A percentile compares a stretch with the other conserved stretches of the same genome.
phyloP scores from a whole-genome alignment of 306 rosid genomes.

The Pyrus pyrifolia region DNA sequence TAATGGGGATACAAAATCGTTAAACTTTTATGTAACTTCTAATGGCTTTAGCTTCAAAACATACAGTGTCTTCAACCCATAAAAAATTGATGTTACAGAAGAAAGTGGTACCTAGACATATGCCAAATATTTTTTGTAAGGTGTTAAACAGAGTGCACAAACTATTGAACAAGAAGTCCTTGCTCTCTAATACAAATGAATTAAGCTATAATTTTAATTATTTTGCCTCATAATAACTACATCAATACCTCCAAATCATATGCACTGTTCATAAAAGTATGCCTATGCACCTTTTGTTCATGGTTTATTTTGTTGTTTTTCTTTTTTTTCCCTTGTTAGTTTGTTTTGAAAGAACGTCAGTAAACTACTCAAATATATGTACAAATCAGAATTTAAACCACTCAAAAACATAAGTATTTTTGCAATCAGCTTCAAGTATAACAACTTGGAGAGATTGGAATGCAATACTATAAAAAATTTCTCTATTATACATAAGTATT shows the following conservation, averaged over 20 bases:
- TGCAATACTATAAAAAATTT: not conserved
- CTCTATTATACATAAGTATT: no score
- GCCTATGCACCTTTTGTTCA: not conserved
- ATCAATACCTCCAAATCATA: not conserved
- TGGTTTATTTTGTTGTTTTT: not conserved
- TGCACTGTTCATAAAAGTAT: not conserved
- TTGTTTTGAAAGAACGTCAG: not conserved
- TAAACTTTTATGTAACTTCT: constrained; percentile 67
- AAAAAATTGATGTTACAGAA: constrained; percentile 73
- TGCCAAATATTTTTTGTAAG: not conserved
- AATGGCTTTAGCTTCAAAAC: constrained; percentile 87
- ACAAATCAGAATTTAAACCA: not conserved
- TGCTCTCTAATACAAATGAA: no score
- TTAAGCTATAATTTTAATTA: not conserved
- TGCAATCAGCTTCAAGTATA: not conserved
- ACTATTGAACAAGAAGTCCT: not conserved
- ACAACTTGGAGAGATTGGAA: not conserved
- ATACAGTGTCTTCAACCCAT: constrained; percentile 83
- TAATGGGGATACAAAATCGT: constrained; percentile 75
- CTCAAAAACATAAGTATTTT: not conserved
- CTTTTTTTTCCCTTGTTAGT: no score
- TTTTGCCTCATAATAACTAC: not conserved
- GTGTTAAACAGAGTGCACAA: not conserved
- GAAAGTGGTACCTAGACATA: constrained; percentile 55
- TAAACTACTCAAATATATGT: not conserved